Conservation (phyloP, 139 green algal species). For the Bryopsis sp. region DNA sequence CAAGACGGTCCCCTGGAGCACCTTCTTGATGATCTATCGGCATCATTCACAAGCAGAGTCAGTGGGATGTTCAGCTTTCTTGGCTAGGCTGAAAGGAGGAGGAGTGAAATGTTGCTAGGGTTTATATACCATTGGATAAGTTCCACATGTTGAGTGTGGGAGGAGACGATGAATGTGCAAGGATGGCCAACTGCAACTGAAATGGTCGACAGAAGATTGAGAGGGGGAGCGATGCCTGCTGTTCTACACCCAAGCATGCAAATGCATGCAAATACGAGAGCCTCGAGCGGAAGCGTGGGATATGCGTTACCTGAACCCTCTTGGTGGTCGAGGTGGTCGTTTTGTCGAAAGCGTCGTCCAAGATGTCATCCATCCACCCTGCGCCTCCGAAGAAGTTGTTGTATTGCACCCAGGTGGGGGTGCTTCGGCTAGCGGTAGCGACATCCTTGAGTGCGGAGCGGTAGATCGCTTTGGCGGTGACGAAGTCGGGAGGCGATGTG, state of each 20-base stretch:
- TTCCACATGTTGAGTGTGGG: too few relatives aligned
- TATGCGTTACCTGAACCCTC: constrained; percentile 4
- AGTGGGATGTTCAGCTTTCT: neutral
- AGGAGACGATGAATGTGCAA: neutral
- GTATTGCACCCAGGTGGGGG: neutral
- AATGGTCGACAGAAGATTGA: too few relatives aligned
- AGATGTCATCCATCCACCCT: constrained; percentile 1
- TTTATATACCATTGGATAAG: too few relatives aligned
- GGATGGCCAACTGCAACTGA: neutral
- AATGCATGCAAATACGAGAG: neutral
- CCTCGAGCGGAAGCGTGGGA: neutral
- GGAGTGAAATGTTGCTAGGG: too few relatives aligned
- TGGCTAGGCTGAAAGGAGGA: too few relatives aligned
- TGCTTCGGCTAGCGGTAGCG: neutral
- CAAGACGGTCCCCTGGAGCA: constrained; percentile 1
- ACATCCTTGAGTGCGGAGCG: neutral
- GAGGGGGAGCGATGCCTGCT: too few relatives aligned
- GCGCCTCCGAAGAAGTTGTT: constrained; percentile 8
- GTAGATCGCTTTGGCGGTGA: constrained; percentile 7
- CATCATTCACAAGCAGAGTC: neutral
- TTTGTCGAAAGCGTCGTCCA: neutral
- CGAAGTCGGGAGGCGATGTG: constrained; percentile 14
- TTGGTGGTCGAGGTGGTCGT: neutral
- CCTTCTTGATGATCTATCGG: constrained; percentile 12
- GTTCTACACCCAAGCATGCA: neutral